Evolutionary conservation across 306 rosid species (phyloP), one percentile per base, ranked within the genome.

Genomic region (Mimosa bimucronata): DNA sequence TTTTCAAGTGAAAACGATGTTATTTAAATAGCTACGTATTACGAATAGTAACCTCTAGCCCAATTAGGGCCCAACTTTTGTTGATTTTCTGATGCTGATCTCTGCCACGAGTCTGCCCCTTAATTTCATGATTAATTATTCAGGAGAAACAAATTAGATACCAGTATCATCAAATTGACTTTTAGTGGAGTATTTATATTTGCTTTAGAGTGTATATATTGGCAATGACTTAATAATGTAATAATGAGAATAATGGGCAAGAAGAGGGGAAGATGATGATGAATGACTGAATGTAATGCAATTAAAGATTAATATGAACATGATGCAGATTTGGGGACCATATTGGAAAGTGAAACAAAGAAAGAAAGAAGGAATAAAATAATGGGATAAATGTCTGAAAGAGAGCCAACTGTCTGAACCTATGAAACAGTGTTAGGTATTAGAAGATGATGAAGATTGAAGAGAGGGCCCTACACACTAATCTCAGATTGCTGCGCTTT

Each of bases 361-460:
- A 40, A 25, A 64, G 41, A 3, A 53, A 53, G 26, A 12, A 3
- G 9, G 31, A n/a, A 60, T 58, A 69, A 69, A 75, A 55, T 19
- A 75, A 45, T n/a, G 3, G 37, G 7, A 11, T 1, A 73, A 69
- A 12, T 86, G 88, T 88, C 86, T 68, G 41, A 73, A 66, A 19
- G 81, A 46, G 14, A n/a, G 82, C 76, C 83, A 79, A 83, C 81
- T 79, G 89, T 86, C 89, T 83, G 75, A 76, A 81, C 82, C 83
- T 38, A 86, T 41, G 88, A 86, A 88, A 83, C 88, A 86, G 75
- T 81, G 71, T 66, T 70, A 7, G 23, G 45, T 71, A 45, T 28
- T 66, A 0, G 53, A 65, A 75, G 60, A 80, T 65, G 5, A 55
- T 9, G 7, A 44, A 18, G 86, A 10, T 45, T 34, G 38, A 34